Base-by-base conservation (phyloP, 73 alveolate species). In the Uronychia setigera region DNA sequence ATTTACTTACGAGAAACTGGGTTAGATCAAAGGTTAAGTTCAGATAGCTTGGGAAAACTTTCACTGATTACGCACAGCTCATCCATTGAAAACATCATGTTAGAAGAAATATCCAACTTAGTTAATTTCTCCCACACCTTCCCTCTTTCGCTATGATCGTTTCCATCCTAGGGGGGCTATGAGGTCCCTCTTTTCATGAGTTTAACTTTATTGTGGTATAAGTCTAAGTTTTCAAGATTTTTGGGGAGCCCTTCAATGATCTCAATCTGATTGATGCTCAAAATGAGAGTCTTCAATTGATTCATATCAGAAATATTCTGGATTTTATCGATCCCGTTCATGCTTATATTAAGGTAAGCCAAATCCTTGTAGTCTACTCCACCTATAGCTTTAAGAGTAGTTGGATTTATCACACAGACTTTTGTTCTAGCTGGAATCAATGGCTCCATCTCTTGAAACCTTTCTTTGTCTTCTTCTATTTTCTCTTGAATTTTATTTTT, bases 251-350 rank as follows among this genome's bases (percentile, higher is more conserved):
- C 98, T 83, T 97, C 98, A 0, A 98, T 89, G 75, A 79, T 79
- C 78, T 93, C 93, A 11, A 98, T 96, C 87, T 94, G 95, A 88
- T 98, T 98, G 91, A 95, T 97, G 26, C 95, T 80, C 77, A 98
- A 87, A 82, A 93, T 96, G 31, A 98, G 92, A 27, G 97, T 94
- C 33, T 91, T 92, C 79, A 98, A 88, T 85, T 91, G 91, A n/a
- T 91, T 94, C 46, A 95, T 91, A 30, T 81, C 84, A 59, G 91
- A 94, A 79, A 98, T 84, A 9, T 96, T 95, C 78, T 91, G 94
- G 57, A 97, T 96, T 83, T 93, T 93, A 82, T 87, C 84, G 32
- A 98, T 89, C 85, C 92, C 94, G 82, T 97, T 96, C 80, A 90
- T 92, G 83, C 93, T 94, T 80, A 98, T 90, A 57, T 96, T 98